Evolutionary conservation across 2,329 filamentous ascomycete genomes (phyloP), one percentile per base, ranked within the genome.

Genomic region (Epichloe scottii): DNA sequence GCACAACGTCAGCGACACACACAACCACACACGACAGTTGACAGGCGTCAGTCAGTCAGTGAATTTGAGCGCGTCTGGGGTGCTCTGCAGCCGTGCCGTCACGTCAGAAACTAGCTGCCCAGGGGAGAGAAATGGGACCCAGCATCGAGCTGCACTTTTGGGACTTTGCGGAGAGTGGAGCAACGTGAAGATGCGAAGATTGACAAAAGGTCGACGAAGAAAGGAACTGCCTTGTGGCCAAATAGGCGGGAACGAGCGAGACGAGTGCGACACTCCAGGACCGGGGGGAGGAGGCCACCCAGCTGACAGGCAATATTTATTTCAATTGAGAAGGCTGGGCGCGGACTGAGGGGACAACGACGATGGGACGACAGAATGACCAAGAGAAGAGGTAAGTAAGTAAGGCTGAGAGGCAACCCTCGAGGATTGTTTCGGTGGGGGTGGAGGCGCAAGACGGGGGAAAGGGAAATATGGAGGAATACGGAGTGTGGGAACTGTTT

Each of bases 101-200:
- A 26, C 26, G 26, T 26, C 26, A 47, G 52, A 50, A 51, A 35
- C 44, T 37, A 51, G 44, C 50, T 48, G 33, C 43, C 35, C 42
- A 46, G 48, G 38, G 33, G 26, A 30, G 35, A 49, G 43, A 41
- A 52, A 37, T 40, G 47, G 43, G 47, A 43, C 40, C 41, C 46
- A 42, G 46, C 38, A 30, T 15, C 37, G 37, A 44, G 53, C 51
- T 42, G 50, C 40, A 39, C 52, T 26, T 26, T 26, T 26, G 26
- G 26, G 26, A 26, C 26, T 8, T 8, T 26, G 26, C 7, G 26
- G 26, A 26, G 26, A 8, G 26, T 26, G 23, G 23, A 26, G 23
- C 26, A 26, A 26, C 26, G 26, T 26, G 26, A 26, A 26, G 26
- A 26, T 26, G 26, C 8, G 26, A 26, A 26, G 26, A 26, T 26